phyloP scores from a whole-genome alignment of 2,329 filamentous ascomycete genomes.

The Nannizziopsis arthrosporioides region DNA sequence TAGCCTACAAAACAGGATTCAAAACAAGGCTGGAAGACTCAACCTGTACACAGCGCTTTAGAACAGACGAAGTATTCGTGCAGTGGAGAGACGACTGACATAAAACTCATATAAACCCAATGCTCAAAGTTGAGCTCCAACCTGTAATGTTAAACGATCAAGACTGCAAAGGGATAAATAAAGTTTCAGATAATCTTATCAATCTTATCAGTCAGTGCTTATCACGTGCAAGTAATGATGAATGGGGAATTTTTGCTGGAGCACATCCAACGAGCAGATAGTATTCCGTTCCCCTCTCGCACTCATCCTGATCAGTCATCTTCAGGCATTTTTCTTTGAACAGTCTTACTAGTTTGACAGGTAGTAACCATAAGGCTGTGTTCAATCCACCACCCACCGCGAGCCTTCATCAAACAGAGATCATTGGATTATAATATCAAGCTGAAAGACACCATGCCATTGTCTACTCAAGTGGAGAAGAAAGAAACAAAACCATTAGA shows the following conservation, averaged over 20 bases:
- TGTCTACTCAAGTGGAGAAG: too few species aligned
- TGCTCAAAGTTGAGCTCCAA: neutral
- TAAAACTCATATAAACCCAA: neutral
- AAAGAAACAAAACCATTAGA: too few species aligned
- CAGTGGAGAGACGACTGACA: conserved; percentile 54
- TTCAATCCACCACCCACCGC: too few species aligned
- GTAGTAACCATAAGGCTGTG: too few species aligned
- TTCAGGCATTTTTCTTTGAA: too few species aligned
- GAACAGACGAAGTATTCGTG: conserved; percentile 69
- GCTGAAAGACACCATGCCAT: too few species aligned
- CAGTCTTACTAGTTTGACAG: too few species aligned
- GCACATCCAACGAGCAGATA: neutral
- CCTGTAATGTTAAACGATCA: too few species aligned
- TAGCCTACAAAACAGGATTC: conserved; percentile 75
- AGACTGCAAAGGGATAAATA: neutral
- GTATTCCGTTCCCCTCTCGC: too few species aligned
- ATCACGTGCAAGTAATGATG: neutral
- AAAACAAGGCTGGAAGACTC: conserved; percentile 65
- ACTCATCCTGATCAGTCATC: too few species aligned
- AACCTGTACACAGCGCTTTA: conserved; percentile 72
- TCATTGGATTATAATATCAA: too few species aligned
- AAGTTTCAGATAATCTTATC: neutral
- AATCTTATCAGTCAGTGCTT: neutral
- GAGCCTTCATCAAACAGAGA: too few species aligned
- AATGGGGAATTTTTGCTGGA: neutral